phyloP scores from a whole-genome alignment of 2,329 filamentous ascomycete genomes.

The Diaporthe sp. region DNA sequence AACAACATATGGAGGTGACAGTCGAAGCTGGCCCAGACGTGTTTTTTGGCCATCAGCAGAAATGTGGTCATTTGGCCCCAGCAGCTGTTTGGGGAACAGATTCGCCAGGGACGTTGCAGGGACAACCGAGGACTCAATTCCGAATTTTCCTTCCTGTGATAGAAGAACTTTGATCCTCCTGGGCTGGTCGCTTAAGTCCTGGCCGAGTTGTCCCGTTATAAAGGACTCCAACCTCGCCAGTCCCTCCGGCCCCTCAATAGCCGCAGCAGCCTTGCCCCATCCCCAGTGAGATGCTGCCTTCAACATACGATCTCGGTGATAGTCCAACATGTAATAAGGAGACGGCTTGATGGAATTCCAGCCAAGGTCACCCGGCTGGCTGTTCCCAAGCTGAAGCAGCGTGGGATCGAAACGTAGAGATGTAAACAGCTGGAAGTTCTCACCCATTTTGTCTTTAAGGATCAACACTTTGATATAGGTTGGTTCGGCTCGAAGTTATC shows the following conservation, averaged over 20 bases:
- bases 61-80: constrained; percentile 54
- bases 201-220: constrained; percentile 49
- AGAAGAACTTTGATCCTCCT: constrained; percentile 71
- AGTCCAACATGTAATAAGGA: constrained; percentile 83
- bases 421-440: constrained; percentile 75
- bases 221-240: constrained; percentile 58
- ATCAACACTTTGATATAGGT: too few relatives aligned
- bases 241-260: constrained; percentile 61
- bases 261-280: constrained; percentile 63
- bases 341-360: constrained; percentile 69
- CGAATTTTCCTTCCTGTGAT: constrained; percentile 61
- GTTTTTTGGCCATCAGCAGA: constrained; percentile 25
- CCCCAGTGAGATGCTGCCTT: constrained; percentile 70
- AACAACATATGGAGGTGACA: constrained; percentile 57
- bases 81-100: constrained; percentile 71
- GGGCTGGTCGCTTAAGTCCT: constrained; percentile 49
- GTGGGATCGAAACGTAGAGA: constrained; percentile 79
- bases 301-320: constrained; percentile 85
- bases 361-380: constrained; percentile 57
- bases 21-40: constrained; percentile 43
- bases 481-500: background rate
- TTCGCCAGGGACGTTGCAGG: constrained; percentile 60
- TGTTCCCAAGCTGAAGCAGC: constrained; percentile 61
- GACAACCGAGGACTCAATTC: constrained; percentile 55
- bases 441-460: constrained; percentile 49